A percentile compares a stretch with the other conserved stretches of the same genome.
phyloP scores from a whole-genome alignment of 1,284 basidiomycete species.

The Tilletia walkeri region DNA sequence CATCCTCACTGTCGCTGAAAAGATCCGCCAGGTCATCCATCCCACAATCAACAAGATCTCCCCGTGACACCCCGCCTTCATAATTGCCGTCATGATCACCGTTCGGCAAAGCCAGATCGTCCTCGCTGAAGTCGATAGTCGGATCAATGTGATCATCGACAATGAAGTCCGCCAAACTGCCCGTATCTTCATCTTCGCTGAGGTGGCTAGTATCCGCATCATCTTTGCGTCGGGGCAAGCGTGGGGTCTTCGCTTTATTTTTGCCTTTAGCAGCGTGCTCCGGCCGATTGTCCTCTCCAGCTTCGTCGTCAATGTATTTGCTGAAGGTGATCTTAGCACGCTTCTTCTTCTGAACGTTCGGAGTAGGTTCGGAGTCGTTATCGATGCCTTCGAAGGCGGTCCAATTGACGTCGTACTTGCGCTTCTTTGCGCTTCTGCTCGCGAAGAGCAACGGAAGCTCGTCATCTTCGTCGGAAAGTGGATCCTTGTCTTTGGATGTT shows the following conservation, averaged over 20 bases:
- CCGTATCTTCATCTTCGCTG: slow-evolving; percentile 1
- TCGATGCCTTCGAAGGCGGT: not conserved
- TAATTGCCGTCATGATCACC: not conserved
- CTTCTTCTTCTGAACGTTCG: not conserved
- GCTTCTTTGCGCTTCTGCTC: not conserved
- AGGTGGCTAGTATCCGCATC: not conserved
- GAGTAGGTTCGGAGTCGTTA: not conserved
- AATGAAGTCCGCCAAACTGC: slow-evolving; percentile 12
- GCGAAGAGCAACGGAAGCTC: not conserved
- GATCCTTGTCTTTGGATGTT: too few relatives aligned
- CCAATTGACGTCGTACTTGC: slow-evolving; percentile 15
- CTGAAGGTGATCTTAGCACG: not conserved
- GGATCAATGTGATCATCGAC: slow-evolving; percentile 8
- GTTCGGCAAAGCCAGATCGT: not conserved
- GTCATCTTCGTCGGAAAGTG: not conserved
- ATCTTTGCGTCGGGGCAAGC: too few relatives aligned
- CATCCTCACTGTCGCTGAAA: not conserved
- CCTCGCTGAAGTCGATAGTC: not conserved
- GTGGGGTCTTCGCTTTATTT: not conserved
- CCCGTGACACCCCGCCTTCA: not conserved
- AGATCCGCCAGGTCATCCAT: slow-evolving; percentile 7
- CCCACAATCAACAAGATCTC: not conserved
- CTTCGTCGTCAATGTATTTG: slow-evolving; percentile 8
- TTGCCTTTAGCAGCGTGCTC: not conserved
- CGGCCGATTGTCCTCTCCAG: slow-evolving; percentile 14